Evolutionary conservation across 2,329 filamentous ascomycete genomes (phyloP), one percentile per base, ranked within the genome.

Genomic region (Talaromyces islandicus): DNA sequence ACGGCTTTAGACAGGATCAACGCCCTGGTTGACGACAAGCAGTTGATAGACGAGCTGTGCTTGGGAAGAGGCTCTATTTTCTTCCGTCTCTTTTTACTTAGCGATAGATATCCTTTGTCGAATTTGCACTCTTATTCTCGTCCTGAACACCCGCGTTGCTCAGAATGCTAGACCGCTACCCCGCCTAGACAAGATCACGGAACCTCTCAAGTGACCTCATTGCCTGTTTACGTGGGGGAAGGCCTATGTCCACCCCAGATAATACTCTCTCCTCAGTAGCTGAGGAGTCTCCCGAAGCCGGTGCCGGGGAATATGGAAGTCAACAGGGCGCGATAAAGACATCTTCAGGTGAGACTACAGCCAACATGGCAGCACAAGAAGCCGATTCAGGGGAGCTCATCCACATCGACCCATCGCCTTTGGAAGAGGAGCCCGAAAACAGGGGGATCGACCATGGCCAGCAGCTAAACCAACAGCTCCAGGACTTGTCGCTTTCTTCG

Each of bases 161-260:
- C 52, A 38, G 62, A 65, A 57, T 67, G 65, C 35, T 64, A 52
- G 5, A n/a, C 65, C 56, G 63, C 61, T 53, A 63, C 65, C 56
- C 66, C 64, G 56, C 62, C 63, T 58, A 62, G 65, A 56, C 64
- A 63, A 21, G 63, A 54, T 35, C 35, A 43, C 51, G 50, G 38
- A 51, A 35, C 32, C 51, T 52, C 29, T 52, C 29, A 52, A 60
- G 60, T 61, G 63, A 62, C 50, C 65, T 67, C 54, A 57, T 56
- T 41, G 35, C 50, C 48, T 25, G 58, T 56, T 38, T 43, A 58
- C 55, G 56, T 46, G 56, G 48, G 48, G 24, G 25, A 25, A 61
- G 70, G 68, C 70, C 67, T 68, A 75, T 75, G 73, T 72, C 72
- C 68, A 64, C 70, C 56, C 65, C 66, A 64, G 70, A 68, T 64